Evolutionary conservation across 768 basidiomycete species (phyloP), one percentile per base, ranked within the genome.

Genomic region (Clavulina sp.): DNA sequence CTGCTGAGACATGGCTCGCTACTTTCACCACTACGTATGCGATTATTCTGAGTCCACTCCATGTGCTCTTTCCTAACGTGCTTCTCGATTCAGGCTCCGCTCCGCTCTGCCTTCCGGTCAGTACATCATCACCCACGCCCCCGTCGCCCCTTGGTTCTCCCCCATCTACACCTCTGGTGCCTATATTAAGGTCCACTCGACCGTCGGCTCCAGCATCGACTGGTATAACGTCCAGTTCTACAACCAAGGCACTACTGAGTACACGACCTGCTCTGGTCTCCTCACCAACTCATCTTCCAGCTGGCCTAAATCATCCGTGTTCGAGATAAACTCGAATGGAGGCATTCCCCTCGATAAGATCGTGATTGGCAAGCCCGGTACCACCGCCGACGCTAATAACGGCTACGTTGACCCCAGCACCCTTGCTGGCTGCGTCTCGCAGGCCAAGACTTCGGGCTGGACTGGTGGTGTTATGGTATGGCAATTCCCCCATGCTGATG

Each of bases 401-500:
- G 67, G 66, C 1, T 66, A 67, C 53, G 62, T 65, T 64, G 56
- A 52, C n/a, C 51, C 63, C 1, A 43, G 48, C 5, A 54, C 52
- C 13, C 53, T 69, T 4, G 52, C 54, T 2, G 43, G 33, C 4
- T 69, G 68, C 52, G 60, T 67, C 24, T 41, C 49, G 3, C 56
- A 62, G 55, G 66, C 65, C 1, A 57, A 62, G 41, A 50, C 24
- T 41, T 59, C 62, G 51, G 67, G 65, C 1, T 69, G 64, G 63
- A 66, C 60, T 49, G 66, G 57, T 1, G 64, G 63, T 34, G 61
- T 62, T 36, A 66, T 65, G 66, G 63, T 61, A 51, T 58, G 53
- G 56, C 24, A 46, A 26, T 46, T 9, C 26, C 43, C 43, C 26
- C 9, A 46, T 46, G 43, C 43, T 28, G 26, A 9, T 9, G 9